Base-by-base conservation (phyloP, 192 early-diverging fungal genomes). In the Paraglomus occultum region DNA sequence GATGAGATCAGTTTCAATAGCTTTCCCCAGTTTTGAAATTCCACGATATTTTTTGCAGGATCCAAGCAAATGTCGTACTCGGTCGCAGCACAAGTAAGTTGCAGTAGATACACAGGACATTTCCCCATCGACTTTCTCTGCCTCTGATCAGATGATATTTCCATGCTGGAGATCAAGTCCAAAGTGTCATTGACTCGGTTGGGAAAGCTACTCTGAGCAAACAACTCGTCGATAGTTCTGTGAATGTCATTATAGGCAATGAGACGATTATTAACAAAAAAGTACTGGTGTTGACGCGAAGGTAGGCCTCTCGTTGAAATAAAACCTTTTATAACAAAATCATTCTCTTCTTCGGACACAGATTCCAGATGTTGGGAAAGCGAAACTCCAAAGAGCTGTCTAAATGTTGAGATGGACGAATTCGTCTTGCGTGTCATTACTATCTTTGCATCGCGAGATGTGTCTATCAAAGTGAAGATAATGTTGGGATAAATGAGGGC, bases 81-180 rank as follows among this genome's bases (percentile, higher is more conserved):
- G 12, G 51, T 73, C 15, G 76, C 31, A 0, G 79, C 80, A 51
- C 85, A 86, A 14, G 50, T 73, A 23, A 89, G 17, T 50, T 78
- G 73, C 8, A 89, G 66, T 15, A 89, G 61, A 58, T 80, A 89
- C 12, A 89, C 72, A 4, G 85, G 86, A 67, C 82, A 59, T 39
- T 77, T 58, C 46, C 82, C 77, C 15, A 59, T 66, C 0, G 73
- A 66, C 43, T 73, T 71, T 15, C 50, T 57, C 46, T 50, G 22
- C 60, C 66, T 67, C 20, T 44, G 49, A 14, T 71, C 74, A 31
- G 47, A 67, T 1, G 68, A 71, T 11, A 77, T 40, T 46, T 64
- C 8, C 5, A 44, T 64, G 38, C 39, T 44, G n/a, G 22, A 57
- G 54, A 57, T 38, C 20, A 18, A 17, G 14, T 22, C 38, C 11